Base-by-base conservation (phyloP, 139 green algal species). In the Spirogloea muscicola region DNA sequence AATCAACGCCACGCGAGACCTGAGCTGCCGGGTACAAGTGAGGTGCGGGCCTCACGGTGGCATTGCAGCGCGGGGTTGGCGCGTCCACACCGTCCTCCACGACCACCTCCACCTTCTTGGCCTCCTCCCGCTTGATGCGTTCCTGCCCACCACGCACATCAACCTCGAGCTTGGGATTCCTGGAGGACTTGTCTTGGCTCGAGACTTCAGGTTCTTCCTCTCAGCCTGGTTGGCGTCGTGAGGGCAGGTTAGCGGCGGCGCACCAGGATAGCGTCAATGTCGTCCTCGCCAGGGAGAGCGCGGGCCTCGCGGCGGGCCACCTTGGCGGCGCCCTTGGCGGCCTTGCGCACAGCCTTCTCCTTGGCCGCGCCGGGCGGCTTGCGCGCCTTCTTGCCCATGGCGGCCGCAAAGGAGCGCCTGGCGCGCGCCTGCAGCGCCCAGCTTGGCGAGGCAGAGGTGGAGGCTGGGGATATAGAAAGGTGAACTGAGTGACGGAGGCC, bases 281-380 rank as follows among this genome's bases (percentile, higher is more conserved):
- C 89, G 51, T 96, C 91, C 72, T 96, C 91, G 25, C 90, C 84
- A 1, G 81, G 78, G 13, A 42, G 27, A 29, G 31, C 18, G 10
- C 42, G 80, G 3, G 55, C 9, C 21, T 80, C 44, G 3, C 76
- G 49, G 2, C 82, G 34, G 31, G 44, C 48, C 33, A 52, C 52
- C 65, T 88, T 86, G 29, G 59, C 60, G 33, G 36, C 40, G 4
- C 37, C 60, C 67, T 89, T 88, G 18, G 85, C 75, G 16, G 91
- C 96, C 63, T 94, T 95, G 3, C 58, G 40, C 42, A 88, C 86
- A 1, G 91, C 97, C 76, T 98, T 98, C 2, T 82, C 72, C 2
- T 75, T 67, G 27, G 91, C 93, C 46, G 74, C 58, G 25, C 55
- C 82, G 60, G 39, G 16, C 65, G 33, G 67, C n/a, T 37, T 81